A percentile compares a stretch with the other conserved stretches of the same genome.
phyloP scores from a whole-genome alignment of 1,139 yeast genomes.

The Geotrichum australiense region DNA sequence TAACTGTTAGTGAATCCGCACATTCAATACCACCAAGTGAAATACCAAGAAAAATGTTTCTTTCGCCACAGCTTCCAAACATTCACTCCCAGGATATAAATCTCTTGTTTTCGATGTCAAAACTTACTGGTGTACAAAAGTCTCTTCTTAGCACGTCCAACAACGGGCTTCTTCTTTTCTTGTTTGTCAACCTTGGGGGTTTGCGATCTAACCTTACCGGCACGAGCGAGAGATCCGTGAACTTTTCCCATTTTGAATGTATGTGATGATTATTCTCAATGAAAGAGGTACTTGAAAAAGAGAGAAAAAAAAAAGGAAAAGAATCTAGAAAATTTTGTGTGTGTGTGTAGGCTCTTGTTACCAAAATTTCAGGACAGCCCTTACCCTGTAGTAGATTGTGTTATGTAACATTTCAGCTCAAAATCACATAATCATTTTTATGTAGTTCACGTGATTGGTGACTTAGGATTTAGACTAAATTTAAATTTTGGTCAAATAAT shows the following conservation, averaged over 20 bases:
- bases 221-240: conserved; percentile 99
- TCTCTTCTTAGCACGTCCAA: conserved; percentile 98
- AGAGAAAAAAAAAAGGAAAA: not conserved
- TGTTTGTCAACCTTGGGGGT: conserved; percentile 93
- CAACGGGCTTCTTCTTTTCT: conserved; percentile 71
- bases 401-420: no score
- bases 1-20: not conserved
- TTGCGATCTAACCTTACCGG: conserved; percentile 99
- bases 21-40: not conserved
- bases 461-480: no score
- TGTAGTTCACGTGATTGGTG: no score
- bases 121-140: conserved; percentile 84
- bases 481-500: no score
- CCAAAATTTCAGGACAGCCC: no score
- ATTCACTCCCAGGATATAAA: not conserved
- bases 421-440: no score
- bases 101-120: not conserved
- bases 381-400: no score
- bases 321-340: not conserved
- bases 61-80: not conserved
- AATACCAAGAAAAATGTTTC: not conserved
- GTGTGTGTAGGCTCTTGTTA: no score
- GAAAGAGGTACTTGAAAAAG: not conserved
- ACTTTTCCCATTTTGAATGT: conserved; percentile 61
- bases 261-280: not conserved